A percentile compares a stretch with the other conserved stretches of the same genome.
These are phyloP conservation scores for Phoenix dactylifera DNA, from an alignment of 176 grass and related monocot genomes.

Conservation along the genomic window DNA sequence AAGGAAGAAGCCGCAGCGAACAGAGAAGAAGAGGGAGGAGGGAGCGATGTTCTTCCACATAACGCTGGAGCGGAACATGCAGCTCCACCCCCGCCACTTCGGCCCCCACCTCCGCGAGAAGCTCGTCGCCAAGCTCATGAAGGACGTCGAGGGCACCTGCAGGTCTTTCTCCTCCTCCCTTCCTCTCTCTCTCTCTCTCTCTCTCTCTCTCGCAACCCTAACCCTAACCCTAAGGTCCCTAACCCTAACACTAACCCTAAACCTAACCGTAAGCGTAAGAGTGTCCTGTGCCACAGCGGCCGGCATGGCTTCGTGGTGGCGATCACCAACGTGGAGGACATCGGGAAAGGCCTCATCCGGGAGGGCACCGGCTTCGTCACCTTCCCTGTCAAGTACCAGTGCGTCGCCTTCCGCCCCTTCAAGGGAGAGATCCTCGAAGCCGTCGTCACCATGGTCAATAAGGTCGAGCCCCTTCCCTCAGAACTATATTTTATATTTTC, in stretches of 20 bases:
- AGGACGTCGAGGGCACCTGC: slow-evolving; percentile 98
- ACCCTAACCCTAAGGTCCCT: too few species aligned
- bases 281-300: slow-evolving; percentile 37
- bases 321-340: slow-evolving; percentile 89
- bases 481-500: neutral
- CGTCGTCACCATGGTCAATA: slow-evolving; percentile 98
- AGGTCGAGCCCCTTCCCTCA: slow-evolving; percentile 19
- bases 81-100: slow-evolving; percentile 94
- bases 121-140: slow-evolving; percentile 95
- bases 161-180: slow-evolving; percentile 22
- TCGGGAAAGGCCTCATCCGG: slow-evolving; percentile 91
- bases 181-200: too few species aligned
- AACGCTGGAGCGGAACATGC: slow-evolving; percentile 92
- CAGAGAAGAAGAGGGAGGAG: neutral
- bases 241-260: slow-evolving; percentile 11
- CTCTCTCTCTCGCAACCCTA: neutral
- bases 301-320: slow-evolving; percentile 96
- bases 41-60: slow-evolving; percentile 89
- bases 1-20: slow-evolving; percentile 4
- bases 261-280: too few species aligned
- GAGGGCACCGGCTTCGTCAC: slow-evolving; percentile 95
- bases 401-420: slow-evolving; percentile 90
- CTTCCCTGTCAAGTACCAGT: slow-evolving; percentile 98
- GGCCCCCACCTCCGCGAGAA: slow-evolving; percentile 90
- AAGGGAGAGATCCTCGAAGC: slow-evolving; percentile 97